Evolutionary conservation across 495 filamentous ascomycete genomes (phyloP).

Genomic region (Chaetomidium leptoderma): DNA sequence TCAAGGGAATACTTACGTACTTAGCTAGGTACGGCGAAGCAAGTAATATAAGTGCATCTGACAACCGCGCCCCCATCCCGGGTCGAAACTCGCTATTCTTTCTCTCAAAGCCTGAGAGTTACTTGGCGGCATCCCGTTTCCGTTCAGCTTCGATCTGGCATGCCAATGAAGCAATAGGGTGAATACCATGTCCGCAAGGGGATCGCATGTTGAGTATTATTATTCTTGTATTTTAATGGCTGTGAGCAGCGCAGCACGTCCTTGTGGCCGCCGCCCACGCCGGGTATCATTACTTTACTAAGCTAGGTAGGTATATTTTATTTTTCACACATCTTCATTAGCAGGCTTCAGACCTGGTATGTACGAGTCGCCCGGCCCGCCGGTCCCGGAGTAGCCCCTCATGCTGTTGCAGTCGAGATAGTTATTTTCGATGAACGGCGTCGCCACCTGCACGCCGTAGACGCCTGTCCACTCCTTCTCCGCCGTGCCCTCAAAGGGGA

Average conservation of each 20-base stretch:
- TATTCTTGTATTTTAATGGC: not conserved
- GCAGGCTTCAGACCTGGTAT: not conserved
- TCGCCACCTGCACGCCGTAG: constrained; percentile 39
- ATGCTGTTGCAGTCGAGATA: constrained; percentile 35
- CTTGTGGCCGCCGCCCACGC: not conserved
- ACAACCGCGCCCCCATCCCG: too few relatives aligned
- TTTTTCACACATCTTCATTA: constrained; percentile 1
- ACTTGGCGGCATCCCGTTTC: too few relatives aligned
- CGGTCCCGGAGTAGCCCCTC: constrained; percentile 30
- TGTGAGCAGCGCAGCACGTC: not conserved
- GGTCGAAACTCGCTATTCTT: too few relatives aligned
- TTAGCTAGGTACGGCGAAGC: too few relatives aligned
- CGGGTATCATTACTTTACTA: constrained; percentile 5
- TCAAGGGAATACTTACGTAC: too few relatives aligned
- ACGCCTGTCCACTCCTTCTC: constrained; percentile 28
- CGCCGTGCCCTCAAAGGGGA: constrained; percentile 26
- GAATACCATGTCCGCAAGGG: too few relatives aligned
- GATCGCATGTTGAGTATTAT: not conserved
- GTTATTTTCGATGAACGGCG: constrained; percentile 43
- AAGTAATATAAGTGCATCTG: too few relatives aligned
- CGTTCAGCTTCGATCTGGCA: too few relatives aligned
- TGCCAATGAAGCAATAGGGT: too few relatives aligned
- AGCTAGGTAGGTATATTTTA: too few relatives aligned
- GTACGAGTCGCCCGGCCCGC: constrained; percentile 24
- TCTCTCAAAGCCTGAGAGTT: too few relatives aligned